Evolutionary conservation across 1,284 basidiomycete species (phyloP).

Genomic region (Ustilago crameri): DNA sequence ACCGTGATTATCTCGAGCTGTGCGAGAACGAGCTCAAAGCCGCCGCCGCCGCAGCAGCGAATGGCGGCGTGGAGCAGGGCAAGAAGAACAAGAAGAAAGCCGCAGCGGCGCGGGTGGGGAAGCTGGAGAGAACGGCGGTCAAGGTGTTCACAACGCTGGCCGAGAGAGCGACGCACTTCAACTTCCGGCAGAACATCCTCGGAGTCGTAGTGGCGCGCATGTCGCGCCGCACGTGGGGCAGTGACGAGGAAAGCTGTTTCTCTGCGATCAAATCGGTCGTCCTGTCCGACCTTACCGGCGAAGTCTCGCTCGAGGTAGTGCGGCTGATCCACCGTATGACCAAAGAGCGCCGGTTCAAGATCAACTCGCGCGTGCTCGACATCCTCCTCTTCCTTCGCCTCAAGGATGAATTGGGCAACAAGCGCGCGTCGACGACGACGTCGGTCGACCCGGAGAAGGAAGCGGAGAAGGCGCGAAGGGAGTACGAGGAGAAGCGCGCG

Average conservation of each 20-base stretch:
- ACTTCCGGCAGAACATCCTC: conserved; percentile 94
- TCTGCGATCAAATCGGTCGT: conserved; percentile 84
- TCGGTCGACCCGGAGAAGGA: conserved; percentile 71
- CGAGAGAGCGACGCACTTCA: conserved; percentile 90
- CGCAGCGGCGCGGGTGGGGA: conserved; percentile 62
- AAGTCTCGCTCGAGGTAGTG: conserved; percentile 86
- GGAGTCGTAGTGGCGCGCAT: conserved; percentile 84
- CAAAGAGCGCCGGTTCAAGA: conserved; percentile 88
- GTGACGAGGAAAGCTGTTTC: conserved; percentile 84
- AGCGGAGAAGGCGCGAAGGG: conserved; percentile 72
- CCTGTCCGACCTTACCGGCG: conserved; percentile 80
- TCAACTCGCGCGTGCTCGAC: conserved; percentile 87
- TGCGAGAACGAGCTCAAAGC: conserved; percentile 84
- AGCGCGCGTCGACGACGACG: conserved; percentile 76
- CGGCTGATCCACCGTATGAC: conserved; percentile 94
- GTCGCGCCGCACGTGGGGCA: conserved; percentile 72
- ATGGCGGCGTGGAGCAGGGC: neutral
- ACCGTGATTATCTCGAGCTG: conserved; percentile 86
- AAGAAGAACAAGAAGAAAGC: conserved; percentile 7
- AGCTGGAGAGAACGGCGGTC: conserved; percentile 71
- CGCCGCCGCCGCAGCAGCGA: conserved; percentile 61
- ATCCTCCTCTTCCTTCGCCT: conserved; percentile 87
- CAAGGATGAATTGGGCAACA: conserved; percentile 81
- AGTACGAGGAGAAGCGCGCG: conserved; percentile 60
- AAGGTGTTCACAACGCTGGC: conserved; percentile 88